Conservation (phyloP, 371 early-diverging fungal species). For the Antonospora locustae region DNA sequence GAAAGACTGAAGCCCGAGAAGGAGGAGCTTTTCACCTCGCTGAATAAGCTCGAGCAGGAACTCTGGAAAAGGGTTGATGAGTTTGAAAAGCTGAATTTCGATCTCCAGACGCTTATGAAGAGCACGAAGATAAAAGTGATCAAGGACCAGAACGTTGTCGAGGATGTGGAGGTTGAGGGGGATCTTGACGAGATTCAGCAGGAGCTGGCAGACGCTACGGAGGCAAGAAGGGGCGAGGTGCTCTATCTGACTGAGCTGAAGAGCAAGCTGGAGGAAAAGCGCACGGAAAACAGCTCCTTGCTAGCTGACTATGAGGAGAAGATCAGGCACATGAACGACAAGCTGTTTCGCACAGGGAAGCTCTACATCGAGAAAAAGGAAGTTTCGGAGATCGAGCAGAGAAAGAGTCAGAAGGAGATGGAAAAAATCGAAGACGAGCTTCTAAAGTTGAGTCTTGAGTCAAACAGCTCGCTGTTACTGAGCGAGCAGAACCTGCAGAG, state of each 20-base stretch:
- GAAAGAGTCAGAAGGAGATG: conserved; percentile 46
- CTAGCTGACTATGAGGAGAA: conserved; percentile 22
- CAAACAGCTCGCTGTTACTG: conserved; percentile 45
- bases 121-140: conserved; percentile 22
- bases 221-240: conserved; percentile 12
- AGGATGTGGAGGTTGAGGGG: conserved; percentile 11
- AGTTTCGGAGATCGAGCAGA: conserved; percentile 45
- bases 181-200: conserved; percentile 9
- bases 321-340: conserved; percentile 11
- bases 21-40: conserved; percentile 20
- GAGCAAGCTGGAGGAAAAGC: conserved; percentile 22
- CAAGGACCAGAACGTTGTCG: conserved; percentile 21
- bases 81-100: conserved; percentile 34
- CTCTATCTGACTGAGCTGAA: conserved; percentile 11
- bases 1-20: conserved; percentile 52
- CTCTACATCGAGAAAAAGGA: conserved; percentile 55
- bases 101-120: conserved; percentile 31
- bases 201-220: conserved; percentile 23
- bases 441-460: conserved; percentile 45
- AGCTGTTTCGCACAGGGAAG: conserved; percentile 35
- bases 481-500: conserved; percentile 48
- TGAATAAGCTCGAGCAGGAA: conserved; percentile 21
- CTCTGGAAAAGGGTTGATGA: conserved; percentile 28
- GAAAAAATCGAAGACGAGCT: conserved; percentile 52
- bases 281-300: conserved; percentile 11